Conservation (phyloP, 2,329 filamentous ascomycete genomes). For the Monosporascus sp. region DNA sequence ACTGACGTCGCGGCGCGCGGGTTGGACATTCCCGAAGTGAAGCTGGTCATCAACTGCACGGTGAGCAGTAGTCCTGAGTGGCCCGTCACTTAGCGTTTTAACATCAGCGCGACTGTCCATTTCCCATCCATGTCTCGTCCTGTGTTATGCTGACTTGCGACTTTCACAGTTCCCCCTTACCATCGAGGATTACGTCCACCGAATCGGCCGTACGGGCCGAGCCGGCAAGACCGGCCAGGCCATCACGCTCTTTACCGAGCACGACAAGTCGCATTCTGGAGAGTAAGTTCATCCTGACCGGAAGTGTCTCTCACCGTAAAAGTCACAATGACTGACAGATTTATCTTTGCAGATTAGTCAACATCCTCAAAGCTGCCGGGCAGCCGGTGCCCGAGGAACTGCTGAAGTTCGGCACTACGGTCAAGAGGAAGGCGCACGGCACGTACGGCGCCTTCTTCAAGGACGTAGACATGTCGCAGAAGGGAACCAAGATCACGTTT, state of each 20-base stretch:
- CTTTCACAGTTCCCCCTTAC: slow-evolving; percentile 72
- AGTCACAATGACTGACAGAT: slow-evolving; percentile 8
- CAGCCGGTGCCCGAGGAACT: slow-evolving; percentile 87
- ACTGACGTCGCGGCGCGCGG: slow-evolving; percentile 95
- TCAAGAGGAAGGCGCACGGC: slow-evolving; percentile 98
- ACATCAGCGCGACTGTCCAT: not conserved
- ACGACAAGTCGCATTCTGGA: slow-evolving; percentile 88
- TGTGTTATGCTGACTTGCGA: slow-evolving; percentile 11
- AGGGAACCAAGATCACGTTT: slow-evolving; percentile 89
- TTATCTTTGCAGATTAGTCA: slow-evolving; percentile 62
- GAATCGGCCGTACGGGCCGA: slow-evolving; percentile 90
- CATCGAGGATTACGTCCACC: slow-evolving; percentile 95
- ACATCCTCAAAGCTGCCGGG: slow-evolving; percentile 88
- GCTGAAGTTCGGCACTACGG: slow-evolving; percentile 93
- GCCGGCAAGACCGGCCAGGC: slow-evolving; percentile 85
- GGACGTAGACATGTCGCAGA: slow-evolving; percentile 76
- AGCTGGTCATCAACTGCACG: slow-evolving; percentile 89
- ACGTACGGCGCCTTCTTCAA: slow-evolving; percentile 96
- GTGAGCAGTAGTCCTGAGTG: slow-evolving; percentile 32
- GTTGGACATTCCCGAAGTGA: slow-evolving; percentile 91
- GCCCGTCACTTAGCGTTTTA: no score
- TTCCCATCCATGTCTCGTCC: not conserved
- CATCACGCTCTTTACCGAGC: slow-evolving; percentile 90
- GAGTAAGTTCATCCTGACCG: slow-evolving; percentile 55
- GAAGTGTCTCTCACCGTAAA: not conserved